Conservation (phyloP, 768 basidiomycete genomes). For the Phlebiopsis gigantea region DNA sequence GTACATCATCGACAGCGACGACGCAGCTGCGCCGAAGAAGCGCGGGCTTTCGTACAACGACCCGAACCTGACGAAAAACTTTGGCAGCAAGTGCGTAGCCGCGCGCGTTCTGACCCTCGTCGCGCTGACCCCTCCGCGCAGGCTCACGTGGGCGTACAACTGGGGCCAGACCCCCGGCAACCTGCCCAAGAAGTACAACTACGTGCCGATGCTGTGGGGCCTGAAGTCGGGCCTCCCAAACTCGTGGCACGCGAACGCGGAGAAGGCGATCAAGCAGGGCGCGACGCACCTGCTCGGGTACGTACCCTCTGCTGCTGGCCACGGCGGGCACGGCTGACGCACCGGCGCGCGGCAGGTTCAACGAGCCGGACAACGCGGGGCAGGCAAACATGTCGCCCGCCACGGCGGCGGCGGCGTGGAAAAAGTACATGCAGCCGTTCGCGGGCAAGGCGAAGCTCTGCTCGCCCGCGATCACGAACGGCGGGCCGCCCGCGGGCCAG, state of each 20-base stretch:
- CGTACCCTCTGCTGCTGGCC: neutral
- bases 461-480: conserved; percentile 28
- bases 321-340: neutral
- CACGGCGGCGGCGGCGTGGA: conserved; percentile 24
- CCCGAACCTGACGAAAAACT: conserved; percentile 15
- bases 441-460: conserved; percentile 26
- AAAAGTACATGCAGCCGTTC: conserved; percentile 27
- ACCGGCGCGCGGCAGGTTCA: conserved; percentile 18
- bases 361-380: conserved; percentile 24
- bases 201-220: conserved; percentile 27
- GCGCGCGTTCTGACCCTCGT: neutral
- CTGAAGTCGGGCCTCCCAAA: conserved; percentile 13
- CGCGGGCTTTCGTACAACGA: conserved; percentile 26
- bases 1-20: no score
- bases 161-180: conserved; percentile 19
- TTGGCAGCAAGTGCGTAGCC: conserved; percentile 15
- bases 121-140: neutral
- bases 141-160: conserved; percentile 25
- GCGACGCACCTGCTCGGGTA: conserved; percentile 24
- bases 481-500: conserved; percentile 25
- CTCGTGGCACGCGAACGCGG: conserved; percentile 21
- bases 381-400: conserved; percentile 26
- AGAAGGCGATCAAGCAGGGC: conserved; percentile 23
- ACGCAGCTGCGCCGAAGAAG: conserved; percentile 15
- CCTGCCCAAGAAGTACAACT: conserved; percentile 16